Evolutionary conservation across 139 green algal species (phyloP).

Genomic region (Chloropicon primus): DNA sequence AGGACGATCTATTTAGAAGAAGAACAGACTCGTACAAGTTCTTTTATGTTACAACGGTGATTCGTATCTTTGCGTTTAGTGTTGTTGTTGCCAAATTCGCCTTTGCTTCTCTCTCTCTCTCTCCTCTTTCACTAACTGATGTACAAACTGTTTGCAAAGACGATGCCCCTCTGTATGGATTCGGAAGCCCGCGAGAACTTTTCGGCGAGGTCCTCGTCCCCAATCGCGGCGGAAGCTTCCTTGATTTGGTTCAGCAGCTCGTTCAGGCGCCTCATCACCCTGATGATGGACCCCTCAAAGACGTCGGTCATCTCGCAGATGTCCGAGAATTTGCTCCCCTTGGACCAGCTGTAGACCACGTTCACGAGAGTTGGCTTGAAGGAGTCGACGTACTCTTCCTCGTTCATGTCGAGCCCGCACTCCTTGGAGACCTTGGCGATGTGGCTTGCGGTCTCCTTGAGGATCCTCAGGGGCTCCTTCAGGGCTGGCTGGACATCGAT

Average conservation of each 20-base stretch:
- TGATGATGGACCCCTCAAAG: constrained; percentile 86
- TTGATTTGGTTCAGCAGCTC: constrained; percentile 83
- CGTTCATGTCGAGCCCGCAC: constrained; percentile 28
- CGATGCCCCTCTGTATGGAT: constrained; percentile 74
- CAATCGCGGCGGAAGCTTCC: constrained; percentile 43
- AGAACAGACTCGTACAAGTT: too few species aligned
- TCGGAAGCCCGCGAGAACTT: constrained; percentile 52
- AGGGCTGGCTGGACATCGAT: constrained; percentile 25
- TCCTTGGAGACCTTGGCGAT: constrained; percentile 43
- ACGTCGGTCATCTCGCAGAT: constrained; percentile 62
- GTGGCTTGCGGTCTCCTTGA: constrained; percentile 44
- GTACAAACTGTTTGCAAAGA: constrained; percentile 90
- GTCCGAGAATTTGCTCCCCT: constrained; percentile 29
- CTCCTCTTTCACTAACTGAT: constrained; percentile 42
- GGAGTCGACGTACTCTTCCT: constrained; percentile 54
- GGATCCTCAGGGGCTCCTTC: constrained; percentile 36
- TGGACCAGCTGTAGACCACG: constrained; percentile 62
- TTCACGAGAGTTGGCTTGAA: constrained; percentile 68
- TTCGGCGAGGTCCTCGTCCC: constrained; percentile 51
- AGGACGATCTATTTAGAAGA: too few species aligned
- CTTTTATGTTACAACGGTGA: too few species aligned
- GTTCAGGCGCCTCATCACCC: constrained; percentile 66
- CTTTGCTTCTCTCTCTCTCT: too few species aligned
- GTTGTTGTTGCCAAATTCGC: too few species aligned
- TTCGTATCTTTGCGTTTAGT: too few species aligned